Conservation (phyloP, 805 yeast species). For the Monosporozyma aerobia region DNA sequence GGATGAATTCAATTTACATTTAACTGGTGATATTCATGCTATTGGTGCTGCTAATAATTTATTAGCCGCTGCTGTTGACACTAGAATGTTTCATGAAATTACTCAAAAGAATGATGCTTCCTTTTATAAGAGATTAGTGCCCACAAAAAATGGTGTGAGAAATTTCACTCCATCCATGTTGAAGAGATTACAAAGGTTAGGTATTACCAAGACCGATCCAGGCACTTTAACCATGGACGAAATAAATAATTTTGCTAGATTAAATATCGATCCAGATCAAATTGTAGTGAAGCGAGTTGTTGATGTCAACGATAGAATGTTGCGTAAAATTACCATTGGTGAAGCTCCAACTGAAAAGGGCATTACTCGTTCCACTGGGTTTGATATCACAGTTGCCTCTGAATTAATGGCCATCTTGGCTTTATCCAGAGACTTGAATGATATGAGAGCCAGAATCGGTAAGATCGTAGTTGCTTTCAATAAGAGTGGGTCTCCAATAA, state of each 20-base stretch:
- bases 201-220: conserved; percentile 74
- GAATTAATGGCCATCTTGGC: conserved; percentile 96
- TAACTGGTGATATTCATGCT: conserved; percentile 97
- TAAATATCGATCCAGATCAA: conserved; percentile 82
- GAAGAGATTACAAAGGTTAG: conserved; percentile 66
- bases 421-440: conserved; percentile 63
- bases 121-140: conserved; percentile 78
- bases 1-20: conserved; percentile 97
- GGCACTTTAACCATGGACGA: conserved; percentile 73
- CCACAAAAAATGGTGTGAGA: conserved; percentile 72
- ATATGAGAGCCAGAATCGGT: conserved; percentile 83
- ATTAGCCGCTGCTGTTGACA: conserved; percentile 92
- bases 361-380: conserved; percentile 75
- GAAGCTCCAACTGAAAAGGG: conserved; percentile 92
- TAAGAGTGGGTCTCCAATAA: conserved; percentile 66
- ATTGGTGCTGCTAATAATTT: conserved; percentile 88
- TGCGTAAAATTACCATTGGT: conserved; percentile 84
- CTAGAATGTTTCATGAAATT: conserved; percentile 90
- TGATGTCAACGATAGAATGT: conserved; percentile 86
- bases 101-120: conserved; percentile 73
- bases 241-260: conserved; percentile 61
- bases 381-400: conserved; percentile 92
- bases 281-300: conserved; percentile 90
- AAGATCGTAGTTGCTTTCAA: conserved; percentile 82
- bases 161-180: conserved; percentile 71